phyloP scores from a whole-genome alignment of 2,329 filamentous ascomycete species.

The Plenodomus lindquistii region DNA sequence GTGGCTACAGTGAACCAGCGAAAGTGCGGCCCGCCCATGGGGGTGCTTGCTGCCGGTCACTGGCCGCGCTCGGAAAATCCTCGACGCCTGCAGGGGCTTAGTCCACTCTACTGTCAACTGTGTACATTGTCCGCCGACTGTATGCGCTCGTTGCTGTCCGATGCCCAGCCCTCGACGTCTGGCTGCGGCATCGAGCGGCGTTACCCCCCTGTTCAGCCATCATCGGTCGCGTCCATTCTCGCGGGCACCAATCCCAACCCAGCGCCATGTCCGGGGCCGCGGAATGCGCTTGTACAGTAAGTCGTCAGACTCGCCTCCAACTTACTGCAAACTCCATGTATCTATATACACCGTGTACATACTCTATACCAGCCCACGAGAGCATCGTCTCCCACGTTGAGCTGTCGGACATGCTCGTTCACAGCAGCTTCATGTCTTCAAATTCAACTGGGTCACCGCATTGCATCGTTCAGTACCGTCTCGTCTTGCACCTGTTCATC shows the following conservation, averaged over 20 bases:
- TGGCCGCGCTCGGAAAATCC: background rate
- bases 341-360: constrained; percentile 1
- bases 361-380: constrained; percentile 1
- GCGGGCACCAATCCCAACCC: constrained; percentile 14
- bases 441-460: background rate
- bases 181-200: constrained; percentile 16
- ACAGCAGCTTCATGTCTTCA: too few relatives aligned
- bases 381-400: background rate
- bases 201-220: constrained; percentile 5
- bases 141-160: constrained; percentile 17
- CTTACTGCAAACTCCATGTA: background rate
- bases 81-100: constrained; percentile 3
- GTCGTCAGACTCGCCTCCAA: constrained; percentile 4
- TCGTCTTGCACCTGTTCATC: background rate
- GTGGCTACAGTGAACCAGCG: constrained; percentile 24
- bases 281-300: constrained; percentile 3
- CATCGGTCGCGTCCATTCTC: constrained; percentile 4
- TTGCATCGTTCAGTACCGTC: background rate
- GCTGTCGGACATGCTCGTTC: background rate
- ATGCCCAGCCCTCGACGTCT: constrained; percentile 16
- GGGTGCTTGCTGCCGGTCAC: background rate
- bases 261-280: constrained; percentile 10
- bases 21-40: constrained; percentile 20
- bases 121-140: constrained; percentile 11
- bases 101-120: constrained; percentile 9